Evolutionary conservation across 495 filamentous ascomycete genomes (phyloP).

Genomic region (Cryomyces minteri): DNA sequence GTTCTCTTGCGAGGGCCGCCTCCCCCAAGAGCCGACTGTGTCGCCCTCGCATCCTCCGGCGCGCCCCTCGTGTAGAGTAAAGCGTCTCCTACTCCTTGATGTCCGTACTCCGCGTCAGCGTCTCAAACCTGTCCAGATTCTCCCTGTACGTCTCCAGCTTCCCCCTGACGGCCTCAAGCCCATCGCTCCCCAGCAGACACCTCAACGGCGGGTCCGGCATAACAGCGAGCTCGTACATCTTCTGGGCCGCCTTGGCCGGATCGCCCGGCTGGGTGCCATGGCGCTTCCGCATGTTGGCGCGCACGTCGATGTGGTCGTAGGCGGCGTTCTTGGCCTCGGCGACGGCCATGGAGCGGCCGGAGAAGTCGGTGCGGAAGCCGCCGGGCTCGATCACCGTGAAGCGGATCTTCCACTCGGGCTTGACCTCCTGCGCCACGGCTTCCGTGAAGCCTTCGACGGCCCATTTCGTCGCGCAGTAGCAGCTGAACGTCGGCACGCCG

Average conservation of each 20-base stretch:
- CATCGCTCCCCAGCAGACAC: constrained; percentile 26
- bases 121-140: constrained; percentile 26
- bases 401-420: constrained; percentile 22
- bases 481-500: constrained; percentile 19
- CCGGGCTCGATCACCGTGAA: constrained; percentile 20
- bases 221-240: constrained; percentile 28
- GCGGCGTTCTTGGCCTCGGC: constrained; percentile 21
- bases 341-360: constrained; percentile 18
- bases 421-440: constrained; percentile 15
- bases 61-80: not conserved
- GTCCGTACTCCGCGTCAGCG: constrained; percentile 26
- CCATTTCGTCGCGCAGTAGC: constrained; percentile 24
- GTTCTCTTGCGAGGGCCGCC: too few species aligned
- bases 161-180: constrained; percentile 20
- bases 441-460: constrained; percentile 24
- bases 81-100: constrained; percentile 21
- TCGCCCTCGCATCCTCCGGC: too few species aligned
- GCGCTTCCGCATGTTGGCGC: constrained; percentile 16
- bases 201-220: constrained; percentile 27
- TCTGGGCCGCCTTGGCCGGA: constrained; percentile 24
- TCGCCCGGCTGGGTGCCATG: constrained; percentile 26
- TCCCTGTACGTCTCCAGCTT: constrained; percentile 25
- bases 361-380: constrained; percentile 20
- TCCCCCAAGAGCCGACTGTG: too few species aligned
- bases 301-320: constrained; percentile 26